Evolutionary conservation across 352 stramenopile genomes (phyloP).

Genomic region (Globisporangium lucens): DNA sequence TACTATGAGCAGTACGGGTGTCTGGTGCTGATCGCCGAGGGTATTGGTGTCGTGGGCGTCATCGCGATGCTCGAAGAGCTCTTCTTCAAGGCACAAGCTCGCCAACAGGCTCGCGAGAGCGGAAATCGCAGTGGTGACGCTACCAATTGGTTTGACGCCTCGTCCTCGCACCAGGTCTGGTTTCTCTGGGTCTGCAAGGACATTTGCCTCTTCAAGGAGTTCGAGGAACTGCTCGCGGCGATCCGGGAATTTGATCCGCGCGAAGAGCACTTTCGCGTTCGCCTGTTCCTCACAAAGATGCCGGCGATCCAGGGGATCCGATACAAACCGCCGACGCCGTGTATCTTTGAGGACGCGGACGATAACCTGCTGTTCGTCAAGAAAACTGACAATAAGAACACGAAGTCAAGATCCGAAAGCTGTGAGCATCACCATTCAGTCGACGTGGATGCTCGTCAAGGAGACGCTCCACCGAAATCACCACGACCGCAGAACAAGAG

Average conservation of each 20-base stretch:
- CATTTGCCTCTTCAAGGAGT: constrained; percentile 29
- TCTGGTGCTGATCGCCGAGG: constrained; percentile 31
- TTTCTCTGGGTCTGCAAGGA: constrained; percentile 27
- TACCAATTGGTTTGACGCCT: background rate
- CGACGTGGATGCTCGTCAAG: background rate
- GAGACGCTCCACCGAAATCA: background rate
- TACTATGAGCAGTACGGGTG: constrained; percentile 29
- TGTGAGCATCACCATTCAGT: background rate
- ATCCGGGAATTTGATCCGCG: constrained; percentile 25
- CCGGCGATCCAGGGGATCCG: constrained; percentile 16
- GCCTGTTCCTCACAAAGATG: constrained; percentile 26
- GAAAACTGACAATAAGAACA: background rate
- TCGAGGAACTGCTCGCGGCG: constrained; percentile 24
- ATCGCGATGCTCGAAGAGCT: constrained; percentile 30
- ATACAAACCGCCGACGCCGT: constrained; percentile 17
- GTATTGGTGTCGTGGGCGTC: constrained; percentile 24
- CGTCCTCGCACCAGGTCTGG: constrained; percentile 18
- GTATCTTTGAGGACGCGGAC: constrained; percentile 8
- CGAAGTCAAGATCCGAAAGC: background rate
- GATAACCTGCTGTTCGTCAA: background rate
- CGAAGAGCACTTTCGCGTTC: constrained; percentile 23
- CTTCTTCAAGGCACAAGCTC: constrained; percentile 14
- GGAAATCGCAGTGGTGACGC: background rate
- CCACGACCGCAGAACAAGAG: constrained; percentile 17
- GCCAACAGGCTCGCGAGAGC: background rate